These are phyloP conservation scores for Penicillium rolfsii DNA, from an alignment of 2,329 filamentous ascomycete genomes.

Conservation along the genomic window DNA sequence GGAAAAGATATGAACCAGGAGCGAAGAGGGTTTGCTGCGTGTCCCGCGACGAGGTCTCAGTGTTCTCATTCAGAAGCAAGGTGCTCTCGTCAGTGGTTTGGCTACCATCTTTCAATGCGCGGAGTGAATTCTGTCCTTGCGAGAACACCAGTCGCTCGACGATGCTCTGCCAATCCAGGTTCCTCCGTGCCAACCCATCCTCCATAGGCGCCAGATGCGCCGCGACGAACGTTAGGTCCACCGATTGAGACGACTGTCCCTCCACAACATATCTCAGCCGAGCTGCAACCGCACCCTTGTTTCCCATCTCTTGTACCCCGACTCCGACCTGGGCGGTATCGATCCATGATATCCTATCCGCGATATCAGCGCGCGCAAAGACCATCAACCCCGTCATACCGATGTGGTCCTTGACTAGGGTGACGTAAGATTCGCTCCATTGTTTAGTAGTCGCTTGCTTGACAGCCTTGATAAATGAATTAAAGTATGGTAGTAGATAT, in stretches of 20 bases:
- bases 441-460: constrained; percentile 64
- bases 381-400: constrained; percentile 91
- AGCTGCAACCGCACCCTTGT: constrained; percentile 88
- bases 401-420: constrained; percentile 72
- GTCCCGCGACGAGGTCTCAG: constrained; percentile 34
- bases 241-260: constrained; percentile 47
- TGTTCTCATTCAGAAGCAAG: constrained; percentile 33
- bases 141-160: constrained; percentile 78
- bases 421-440: constrained; percentile 62
- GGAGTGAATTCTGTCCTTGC: constrained; percentile 16
- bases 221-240: constrained; percentile 80
- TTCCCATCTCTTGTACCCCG: constrained; percentile 85
- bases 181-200: constrained; percentile 71
- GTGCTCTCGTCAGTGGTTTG: constrained; percentile 35
- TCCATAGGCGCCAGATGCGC: constrained; percentile 91
- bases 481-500: constrained; percentile 75
- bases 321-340: constrained; percentile 82
- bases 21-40: constrained; percentile 65
- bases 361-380: constrained; percentile 68
- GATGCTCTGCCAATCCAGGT: constrained; percentile 86
- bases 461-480: constrained; percentile 71
- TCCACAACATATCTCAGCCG: constrained; percentile 63
- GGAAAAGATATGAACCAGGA: constrained; percentile 75
- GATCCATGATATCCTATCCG: constrained; percentile 64
- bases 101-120: constrained; percentile 41